A percentile compares a stretch with the other conserved stretches of the same genome.
Conservation (phyloP, 331 rosid species). For the Quercus tomentella region DNA sequence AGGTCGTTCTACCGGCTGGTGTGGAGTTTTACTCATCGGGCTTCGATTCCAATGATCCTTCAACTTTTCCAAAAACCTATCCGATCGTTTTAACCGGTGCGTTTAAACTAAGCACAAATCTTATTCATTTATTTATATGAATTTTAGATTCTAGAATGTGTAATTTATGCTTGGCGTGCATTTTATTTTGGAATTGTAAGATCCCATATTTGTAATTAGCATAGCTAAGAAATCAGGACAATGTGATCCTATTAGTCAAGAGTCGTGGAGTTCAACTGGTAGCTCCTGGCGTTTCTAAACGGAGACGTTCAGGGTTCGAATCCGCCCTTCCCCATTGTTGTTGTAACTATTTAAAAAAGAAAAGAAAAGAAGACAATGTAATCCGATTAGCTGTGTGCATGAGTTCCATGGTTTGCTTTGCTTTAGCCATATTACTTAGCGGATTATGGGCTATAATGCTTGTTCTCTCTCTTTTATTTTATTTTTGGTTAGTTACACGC, state of each 20-base stretch:
- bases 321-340: no score
- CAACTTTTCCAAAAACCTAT: slow-evolving; percentile 83
- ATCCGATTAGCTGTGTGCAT: neutral
- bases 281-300: no score
- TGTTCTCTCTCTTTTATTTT: neutral
- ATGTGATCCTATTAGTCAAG: neutral
- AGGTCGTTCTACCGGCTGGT: slow-evolving; percentile 98
- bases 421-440: neutral
- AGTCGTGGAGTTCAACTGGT: no score
- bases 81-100: slow-evolving; percentile 93
- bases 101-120: neutral
- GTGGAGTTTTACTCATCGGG: slow-evolving; percentile 71
- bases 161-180: neutral
- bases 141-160: neutral
- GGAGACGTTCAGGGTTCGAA: no score
- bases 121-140: slow-evolving; percentile 1
- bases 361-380: neutral
- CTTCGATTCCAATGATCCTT: slow-evolving; percentile 51
- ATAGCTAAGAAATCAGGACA: neutral
- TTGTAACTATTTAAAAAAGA: no score
- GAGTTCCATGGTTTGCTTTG: neutral
- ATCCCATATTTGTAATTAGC: neutral
- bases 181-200: neutral
- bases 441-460: neutral
- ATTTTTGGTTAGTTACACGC: no score